A percentile compares a stretch with the other conserved stretches of the same genome.
Evolutionary conservation across 768 basidiomycete genomes (phyloP).

Genomic region (Termitomyces sp.): DNA sequence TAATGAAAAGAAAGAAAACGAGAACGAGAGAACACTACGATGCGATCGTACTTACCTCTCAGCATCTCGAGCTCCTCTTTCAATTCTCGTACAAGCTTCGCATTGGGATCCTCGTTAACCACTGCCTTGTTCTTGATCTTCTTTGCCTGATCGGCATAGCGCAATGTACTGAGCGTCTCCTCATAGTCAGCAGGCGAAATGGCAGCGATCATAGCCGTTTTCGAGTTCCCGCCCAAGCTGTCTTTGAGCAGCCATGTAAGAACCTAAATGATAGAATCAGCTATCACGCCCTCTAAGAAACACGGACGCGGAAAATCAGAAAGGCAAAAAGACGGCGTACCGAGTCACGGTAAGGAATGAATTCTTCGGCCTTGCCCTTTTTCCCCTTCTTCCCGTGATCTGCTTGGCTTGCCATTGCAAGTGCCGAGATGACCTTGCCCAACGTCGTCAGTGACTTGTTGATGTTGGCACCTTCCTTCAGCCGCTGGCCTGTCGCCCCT

Average conservation of each 20-base stretch:
- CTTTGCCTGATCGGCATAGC: slow-evolving; percentile 99
- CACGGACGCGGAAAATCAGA: slow-evolving; percentile 7
- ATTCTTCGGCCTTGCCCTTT: slow-evolving; percentile 88
- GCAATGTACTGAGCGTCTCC: slow-evolving; percentile 92
- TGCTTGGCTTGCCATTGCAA: slow-evolving; percentile 67
- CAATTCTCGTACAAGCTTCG: slow-evolving; percentile 96
- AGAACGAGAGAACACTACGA: slow-evolving; percentile 18
- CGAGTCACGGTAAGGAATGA: slow-evolving; percentile 96
- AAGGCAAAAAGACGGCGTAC: slow-evolving; percentile 40
- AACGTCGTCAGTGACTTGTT: slow-evolving; percentile 98
- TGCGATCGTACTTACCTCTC: slow-evolving; percentile 51
- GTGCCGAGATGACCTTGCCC: slow-evolving; percentile 93
- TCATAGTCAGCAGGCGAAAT: slow-evolving; percentile 99
- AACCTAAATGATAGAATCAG: slow-evolving; percentile 46
- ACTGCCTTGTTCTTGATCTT: slow-evolving; percentile 99
- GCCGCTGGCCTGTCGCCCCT: slow-evolving; percentile 91
- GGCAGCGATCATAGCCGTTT: slow-evolving; percentile 99
- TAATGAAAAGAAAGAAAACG: slow-evolving; percentile 5
- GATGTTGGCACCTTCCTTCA: slow-evolving; percentile 98
- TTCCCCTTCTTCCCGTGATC: slow-evolving; percentile 77
- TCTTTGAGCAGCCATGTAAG: slow-evolving; percentile 98
- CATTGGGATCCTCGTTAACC: slow-evolving; percentile 99
- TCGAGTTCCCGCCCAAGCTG: slow-evolving; percentile 93
- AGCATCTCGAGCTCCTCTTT: slow-evolving; percentile 97
- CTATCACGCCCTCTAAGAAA: neutral